These are phyloP conservation scores for Raphanus sativus DNA, from an alignment of 345 rosid species.

Conservation along the genomic window DNA sequence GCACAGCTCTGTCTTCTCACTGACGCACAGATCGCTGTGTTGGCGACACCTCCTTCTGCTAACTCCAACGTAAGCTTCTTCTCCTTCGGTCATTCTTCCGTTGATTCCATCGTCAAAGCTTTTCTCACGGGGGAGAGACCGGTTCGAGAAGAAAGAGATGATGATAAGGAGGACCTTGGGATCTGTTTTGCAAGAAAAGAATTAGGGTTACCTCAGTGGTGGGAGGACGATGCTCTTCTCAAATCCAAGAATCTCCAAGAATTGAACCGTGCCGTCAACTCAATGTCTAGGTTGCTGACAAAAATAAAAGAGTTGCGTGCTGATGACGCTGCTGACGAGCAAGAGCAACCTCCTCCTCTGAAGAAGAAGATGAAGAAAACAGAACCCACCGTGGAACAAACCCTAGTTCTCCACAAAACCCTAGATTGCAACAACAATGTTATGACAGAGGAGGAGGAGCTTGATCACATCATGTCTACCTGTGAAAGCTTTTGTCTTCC, in stretches of 20 bases:
- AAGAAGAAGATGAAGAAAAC: neutral
- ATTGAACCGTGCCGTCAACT: neutral
- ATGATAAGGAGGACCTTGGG: neutral
- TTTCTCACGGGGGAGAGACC: too few species aligned
- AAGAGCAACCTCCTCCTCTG: neutral
- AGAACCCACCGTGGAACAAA: neutral
- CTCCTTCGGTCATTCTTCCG: neutral
- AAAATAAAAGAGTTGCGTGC: too few species aligned
- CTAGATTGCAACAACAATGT: neutral
- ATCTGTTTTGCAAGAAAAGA: neutral
- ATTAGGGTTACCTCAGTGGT: too few species aligned
- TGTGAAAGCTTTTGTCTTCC: too few species aligned
- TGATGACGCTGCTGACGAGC: neutral
- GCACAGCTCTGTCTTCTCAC: neutral
- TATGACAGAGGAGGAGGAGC: too few species aligned
- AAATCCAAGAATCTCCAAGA: neutral
- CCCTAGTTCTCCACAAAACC: neutral
- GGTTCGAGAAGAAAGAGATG: neutral
- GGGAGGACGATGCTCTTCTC: neutral
- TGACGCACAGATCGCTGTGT: neutral
- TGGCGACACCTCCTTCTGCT: neutral
- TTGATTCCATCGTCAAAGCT: too few species aligned
- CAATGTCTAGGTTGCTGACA: too few species aligned
- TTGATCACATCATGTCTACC: too few species aligned
- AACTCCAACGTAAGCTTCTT: neutral